These are phyloP conservation scores for Millerozyma acaciae DNA, from an alignment of 805 yeast genomes.

Conservation along the genomic window DNA sequence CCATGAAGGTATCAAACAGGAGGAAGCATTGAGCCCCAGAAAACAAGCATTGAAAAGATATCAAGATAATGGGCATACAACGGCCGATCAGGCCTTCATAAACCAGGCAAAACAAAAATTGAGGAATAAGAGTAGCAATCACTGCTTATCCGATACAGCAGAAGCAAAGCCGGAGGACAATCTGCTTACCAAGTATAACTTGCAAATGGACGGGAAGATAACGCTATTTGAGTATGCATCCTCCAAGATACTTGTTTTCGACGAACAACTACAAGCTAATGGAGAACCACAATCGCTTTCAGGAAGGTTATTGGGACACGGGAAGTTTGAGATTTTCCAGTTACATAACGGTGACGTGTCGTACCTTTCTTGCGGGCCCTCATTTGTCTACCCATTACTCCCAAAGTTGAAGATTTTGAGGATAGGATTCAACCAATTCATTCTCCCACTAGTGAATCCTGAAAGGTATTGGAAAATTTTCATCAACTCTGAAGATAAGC, in stretches of 20 bases:
- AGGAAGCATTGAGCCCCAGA: too few relatives aligned
- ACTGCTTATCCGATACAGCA: neutral
- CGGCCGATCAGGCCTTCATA: slow-evolving; percentile 17
- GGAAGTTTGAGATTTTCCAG: slow-evolving; percentile 56
- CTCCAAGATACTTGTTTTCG: slow-evolving; percentile 34
- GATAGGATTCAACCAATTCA: slow-evolving; percentile 44
- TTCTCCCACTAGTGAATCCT: slow-evolving; percentile 68
- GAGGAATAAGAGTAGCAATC: slow-evolving; percentile 8
- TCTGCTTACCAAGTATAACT: slow-evolving; percentile 2
- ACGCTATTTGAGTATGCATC: slow-evolving; percentile 30
- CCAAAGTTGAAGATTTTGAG: slow-evolving; percentile 60
- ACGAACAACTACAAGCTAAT: slow-evolving; percentile 22
- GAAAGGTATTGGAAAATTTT: slow-evolving; percentile 67
- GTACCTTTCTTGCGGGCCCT: slow-evolving; percentile 61
- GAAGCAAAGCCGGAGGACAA: slow-evolving; percentile 1
- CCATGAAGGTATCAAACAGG: too few relatives aligned
- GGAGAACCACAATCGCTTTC: slow-evolving; percentile 9
- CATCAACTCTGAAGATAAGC: slow-evolving; percentile 28
- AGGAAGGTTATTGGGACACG: slow-evolving; percentile 57
- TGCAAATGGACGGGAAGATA: slow-evolving; percentile 33
- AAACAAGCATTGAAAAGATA: slow-evolving; percentile 37
- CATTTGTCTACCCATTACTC: slow-evolving; percentile 69
- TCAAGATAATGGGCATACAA: slow-evolving; percentile 25
- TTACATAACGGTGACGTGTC: slow-evolving; percentile 55
- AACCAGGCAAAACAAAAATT: slow-evolving; percentile 28